These are phyloP conservation scores for Tetrapyrgos nigripes DNA, from an alignment of 1,284 basidiomycete genomes.

Conservation along the genomic window DNA sequence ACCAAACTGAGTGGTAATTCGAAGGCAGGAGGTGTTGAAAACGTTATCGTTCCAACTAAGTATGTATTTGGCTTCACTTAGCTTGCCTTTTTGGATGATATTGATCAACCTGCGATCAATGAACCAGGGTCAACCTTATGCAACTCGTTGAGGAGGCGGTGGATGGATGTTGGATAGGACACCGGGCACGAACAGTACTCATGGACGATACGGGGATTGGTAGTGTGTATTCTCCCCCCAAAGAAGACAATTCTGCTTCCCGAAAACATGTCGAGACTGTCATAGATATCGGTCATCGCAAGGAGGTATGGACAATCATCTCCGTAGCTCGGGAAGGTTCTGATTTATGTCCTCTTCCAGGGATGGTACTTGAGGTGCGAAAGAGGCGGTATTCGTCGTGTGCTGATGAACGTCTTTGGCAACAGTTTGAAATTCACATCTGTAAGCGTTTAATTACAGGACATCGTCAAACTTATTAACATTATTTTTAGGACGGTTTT, in stretches of 20 bases:
- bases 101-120: slow-evolving; percentile 2
- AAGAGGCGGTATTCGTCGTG: slow-evolving; percentile 89
- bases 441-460: slow-evolving; percentile 41
- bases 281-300: slow-evolving; percentile 82
- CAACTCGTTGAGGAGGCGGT: slow-evolving; percentile 94
- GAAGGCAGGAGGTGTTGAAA: slow-evolving; percentile 77
- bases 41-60: slow-evolving; percentile 75
- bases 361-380: slow-evolving; percentile 93
- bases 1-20: slow-evolving; percentile 93
- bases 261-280: slow-evolving; percentile 81
- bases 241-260: slow-evolving; percentile 48
- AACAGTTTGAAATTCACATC: slow-evolving; percentile 94
- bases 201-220: slow-evolving; percentile 78
- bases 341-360: slow-evolving; percentile 39
- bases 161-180: slow-evolving; percentile 95
- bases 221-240: slow-evolving; percentile 88
- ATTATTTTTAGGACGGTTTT: slow-evolving; percentile 72
- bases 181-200: slow-evolving; percentile 79
- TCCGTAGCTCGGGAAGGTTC: slow-evolving; percentile 1
- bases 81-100: slow-evolving; percentile 11
- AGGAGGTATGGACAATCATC: slow-evolving; percentile 53
- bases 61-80: slow-evolving; percentile 36
- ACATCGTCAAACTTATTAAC: slow-evolving; percentile 18
- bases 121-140: slow-evolving; percentile 79
- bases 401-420: slow-evolving; percentile 95